Conservation (phyloP, 306 rosid species). For the Vigna trinervia region DNA sequence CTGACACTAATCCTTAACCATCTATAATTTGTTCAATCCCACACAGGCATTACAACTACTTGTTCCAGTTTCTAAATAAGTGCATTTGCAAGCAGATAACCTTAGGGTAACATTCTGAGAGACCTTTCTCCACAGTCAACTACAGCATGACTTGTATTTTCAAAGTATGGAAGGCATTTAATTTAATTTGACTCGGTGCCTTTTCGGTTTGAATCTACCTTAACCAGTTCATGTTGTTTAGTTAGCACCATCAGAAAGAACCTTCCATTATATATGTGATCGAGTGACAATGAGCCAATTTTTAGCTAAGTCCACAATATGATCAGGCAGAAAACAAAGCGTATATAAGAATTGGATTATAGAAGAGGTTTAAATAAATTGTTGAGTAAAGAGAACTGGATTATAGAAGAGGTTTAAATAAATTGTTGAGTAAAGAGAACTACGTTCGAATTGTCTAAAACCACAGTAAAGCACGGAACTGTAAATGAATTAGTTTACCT, state of each 20-base stretch:
- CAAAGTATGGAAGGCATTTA: constrained; percentile 1
- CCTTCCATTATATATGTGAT: neutral
- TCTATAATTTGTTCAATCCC: constrained; percentile 24
- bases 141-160: neutral
- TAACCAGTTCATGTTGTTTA: neutral
- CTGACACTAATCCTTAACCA: constrained; percentile 2
- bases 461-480: constrained; percentile 13
- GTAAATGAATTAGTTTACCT: constrained; percentile 54
- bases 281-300: neutral
- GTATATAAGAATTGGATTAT: neutral
- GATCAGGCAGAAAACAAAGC: constrained; percentile 20
- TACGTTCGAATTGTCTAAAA: neutral
- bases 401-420: neutral
- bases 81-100: constrained; percentile 1
- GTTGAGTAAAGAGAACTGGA: neutral
- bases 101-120: neutral
- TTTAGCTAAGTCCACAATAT: neutral
- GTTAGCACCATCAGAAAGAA: constrained; percentile 9
- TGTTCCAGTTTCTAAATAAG: constrained; percentile 12
- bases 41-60: neutral
- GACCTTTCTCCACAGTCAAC: constrained; percentile 3
- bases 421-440: neutral
- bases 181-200: neutral
- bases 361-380: neutral
- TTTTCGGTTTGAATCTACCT: neutral